phyloP scores from a whole-genome alignment of 805 yeast genomes.

The Candida broadrunensis region DNA sequence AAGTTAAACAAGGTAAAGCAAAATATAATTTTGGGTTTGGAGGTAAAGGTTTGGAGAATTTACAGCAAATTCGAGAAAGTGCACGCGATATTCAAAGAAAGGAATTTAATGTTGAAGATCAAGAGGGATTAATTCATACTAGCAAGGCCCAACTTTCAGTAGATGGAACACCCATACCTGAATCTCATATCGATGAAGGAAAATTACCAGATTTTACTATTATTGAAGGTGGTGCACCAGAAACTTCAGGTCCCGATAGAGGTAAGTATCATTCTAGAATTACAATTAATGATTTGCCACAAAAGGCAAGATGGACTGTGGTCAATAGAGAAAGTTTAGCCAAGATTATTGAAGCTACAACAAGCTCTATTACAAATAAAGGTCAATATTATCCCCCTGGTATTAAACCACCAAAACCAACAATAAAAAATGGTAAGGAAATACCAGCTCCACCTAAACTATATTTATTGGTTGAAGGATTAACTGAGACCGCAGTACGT shows the following conservation, averaged over 20 bases:
- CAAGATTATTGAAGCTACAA: slow-evolving; percentile 66
- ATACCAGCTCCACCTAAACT: slow-evolving; percentile 57
- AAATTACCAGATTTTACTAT: slow-evolving; percentile 45
- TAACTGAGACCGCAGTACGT: slow-evolving; percentile 53
- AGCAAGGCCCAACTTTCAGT: background rate
- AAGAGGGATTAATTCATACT: slow-evolving; percentile 7
- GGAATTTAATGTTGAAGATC: slow-evolving; percentile 25
- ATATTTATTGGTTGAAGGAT: slow-evolving; percentile 75
- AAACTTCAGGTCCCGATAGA: slow-evolving; percentile 54
- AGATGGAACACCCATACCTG: slow-evolving; percentile 3
- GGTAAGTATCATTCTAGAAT: slow-evolving; percentile 63
- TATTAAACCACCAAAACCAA: slow-evolving; percentile 47
- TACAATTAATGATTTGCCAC: slow-evolving; percentile 82
- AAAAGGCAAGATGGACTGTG: slow-evolving; percentile 72
- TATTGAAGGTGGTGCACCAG: slow-evolving; percentile 51
- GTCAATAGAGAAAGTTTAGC: slow-evolving; percentile 63
- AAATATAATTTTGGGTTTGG: slow-evolving; percentile 80
- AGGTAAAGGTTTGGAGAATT: slow-evolving; percentile 83
- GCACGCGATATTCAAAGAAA: slow-evolving; percentile 48
- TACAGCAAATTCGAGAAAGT: slow-evolving; percentile 60
- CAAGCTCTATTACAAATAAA: slow-evolving; percentile 74
- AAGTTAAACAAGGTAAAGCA: slow-evolving; percentile 63
- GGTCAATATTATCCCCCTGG: slow-evolving; percentile 63
- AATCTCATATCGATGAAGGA: slow-evolving; percentile 1
- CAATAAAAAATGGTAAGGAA: slow-evolving; percentile 44